These are phyloP conservation scores for Pseudonitzschia multistriata DNA, from an alignment of 108 stramenopile species.

Conservation along the genomic window DNA sequence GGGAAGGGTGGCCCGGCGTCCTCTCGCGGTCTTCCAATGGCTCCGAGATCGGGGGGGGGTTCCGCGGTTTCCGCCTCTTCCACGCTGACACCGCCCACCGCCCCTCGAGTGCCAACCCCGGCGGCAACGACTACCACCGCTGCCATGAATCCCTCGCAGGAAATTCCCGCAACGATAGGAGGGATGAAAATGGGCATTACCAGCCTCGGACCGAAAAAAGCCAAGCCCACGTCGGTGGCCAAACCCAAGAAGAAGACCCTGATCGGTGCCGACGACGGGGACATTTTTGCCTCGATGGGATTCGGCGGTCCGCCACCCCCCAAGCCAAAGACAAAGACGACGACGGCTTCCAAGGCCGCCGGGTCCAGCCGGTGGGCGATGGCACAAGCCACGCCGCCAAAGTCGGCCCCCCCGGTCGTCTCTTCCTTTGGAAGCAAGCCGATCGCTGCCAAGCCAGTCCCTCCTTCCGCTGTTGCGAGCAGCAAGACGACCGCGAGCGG, in stretches of 20 bases:
- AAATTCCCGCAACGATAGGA: not conserved
- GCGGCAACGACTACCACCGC: not conserved
- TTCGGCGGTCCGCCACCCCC: slow-evolving; percentile 30
- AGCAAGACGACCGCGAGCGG: not conserved
- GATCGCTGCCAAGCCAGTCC: not conserved
- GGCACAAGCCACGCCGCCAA: not conserved
- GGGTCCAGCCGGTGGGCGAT: no score
- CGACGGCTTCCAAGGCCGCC: not conserved
- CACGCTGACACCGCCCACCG: not conserved
- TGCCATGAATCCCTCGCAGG: no score
- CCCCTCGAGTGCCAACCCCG: not conserved
- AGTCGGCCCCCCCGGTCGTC: not conserved
- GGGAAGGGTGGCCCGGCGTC: no score
- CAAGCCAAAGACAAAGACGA: slow-evolving; percentile 2
- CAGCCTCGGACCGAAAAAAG: slow-evolving; percentile 15
- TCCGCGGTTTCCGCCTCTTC: not conserved
- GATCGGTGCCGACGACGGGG: slow-evolving; percentile 30
- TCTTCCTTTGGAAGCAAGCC: not conserved
- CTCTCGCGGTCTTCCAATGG: no score
- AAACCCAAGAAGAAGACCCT: slow-evolving; percentile 13
- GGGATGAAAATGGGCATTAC: slow-evolving; percentile 14
- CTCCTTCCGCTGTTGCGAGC: not conserved
- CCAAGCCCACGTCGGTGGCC: not conserved
- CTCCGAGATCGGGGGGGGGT: not conserved
- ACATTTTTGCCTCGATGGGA: slow-evolving; percentile 63